Conservation (phyloP, 495 filamentous ascomycete species). For the Xylaria intraflava region DNA sequence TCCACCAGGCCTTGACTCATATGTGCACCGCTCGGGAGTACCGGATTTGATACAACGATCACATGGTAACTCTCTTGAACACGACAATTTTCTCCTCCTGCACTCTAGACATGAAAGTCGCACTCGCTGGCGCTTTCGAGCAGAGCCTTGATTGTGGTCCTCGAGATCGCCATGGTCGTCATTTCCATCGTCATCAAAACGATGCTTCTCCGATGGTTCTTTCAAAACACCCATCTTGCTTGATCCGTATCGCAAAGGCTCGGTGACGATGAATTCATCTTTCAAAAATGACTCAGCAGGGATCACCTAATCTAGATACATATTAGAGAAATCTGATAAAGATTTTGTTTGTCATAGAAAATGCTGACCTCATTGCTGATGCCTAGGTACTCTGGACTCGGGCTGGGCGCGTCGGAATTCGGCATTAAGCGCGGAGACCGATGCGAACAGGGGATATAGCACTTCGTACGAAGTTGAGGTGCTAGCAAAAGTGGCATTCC, state of each 20-base stretch:
- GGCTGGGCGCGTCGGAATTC: constrained; percentile 1
- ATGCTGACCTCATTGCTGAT: not conserved
- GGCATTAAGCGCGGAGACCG: not conserved
- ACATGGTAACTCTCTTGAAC: constrained; percentile 46
- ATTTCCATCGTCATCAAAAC: constrained; percentile 17
- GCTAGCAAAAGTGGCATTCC: no score
- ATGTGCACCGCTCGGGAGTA: constrained; percentile 42
- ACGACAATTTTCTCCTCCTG: constrained; percentile 44
- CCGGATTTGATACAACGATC: constrained; percentile 47
- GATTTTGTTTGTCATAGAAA: not conserved
- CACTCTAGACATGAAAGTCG: constrained; percentile 46
- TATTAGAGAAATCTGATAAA: constrained; percentile 13
- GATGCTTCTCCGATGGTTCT: constrained; percentile 5
- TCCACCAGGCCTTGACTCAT: constrained; percentile 40
- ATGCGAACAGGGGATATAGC: no score
- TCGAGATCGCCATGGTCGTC: constrained; percentile 16
- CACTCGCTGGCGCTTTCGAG: constrained; percentile 43
- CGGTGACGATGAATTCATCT: not conserved
- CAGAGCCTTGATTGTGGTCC: constrained; percentile 27
- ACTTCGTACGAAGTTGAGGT: no score
- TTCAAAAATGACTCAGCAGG: not conserved
- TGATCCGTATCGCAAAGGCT: not conserved
- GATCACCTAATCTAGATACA: not conserved
- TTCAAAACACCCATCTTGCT: constrained; percentile 3
- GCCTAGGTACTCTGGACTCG: not conserved